phyloP scores from a whole-genome alignment of 2,329 filamentous ascomycete genomes.

The Aschersonia sp. region DNA sequence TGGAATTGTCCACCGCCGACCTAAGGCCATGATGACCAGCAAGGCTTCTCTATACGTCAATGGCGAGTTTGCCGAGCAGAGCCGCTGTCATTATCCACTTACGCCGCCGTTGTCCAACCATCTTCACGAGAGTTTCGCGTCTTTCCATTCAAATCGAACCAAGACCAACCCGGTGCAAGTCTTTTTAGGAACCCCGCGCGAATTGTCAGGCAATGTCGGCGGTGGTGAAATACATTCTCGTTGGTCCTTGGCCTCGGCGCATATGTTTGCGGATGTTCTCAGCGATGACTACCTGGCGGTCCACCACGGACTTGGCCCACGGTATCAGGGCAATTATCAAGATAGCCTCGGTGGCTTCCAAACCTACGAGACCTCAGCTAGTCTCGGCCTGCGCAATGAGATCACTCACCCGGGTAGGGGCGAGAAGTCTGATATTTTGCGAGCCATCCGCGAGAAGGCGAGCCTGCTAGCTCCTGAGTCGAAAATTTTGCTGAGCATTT shows the following conservation, averaged over 20 bases:
- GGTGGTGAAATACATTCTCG: constrained; percentile 59
- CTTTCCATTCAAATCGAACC: constrained; percentile 42
- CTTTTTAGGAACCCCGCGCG: constrained; percentile 84
- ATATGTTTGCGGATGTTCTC: constrained; percentile 74
- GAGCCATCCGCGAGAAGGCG: constrained; percentile 75
- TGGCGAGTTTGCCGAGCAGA: constrained; percentile 85
- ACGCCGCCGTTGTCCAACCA: constrained; percentile 49
- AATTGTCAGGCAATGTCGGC: constrained; percentile 65
- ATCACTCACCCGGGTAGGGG: constrained; percentile 79
- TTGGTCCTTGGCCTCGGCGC: constrained; percentile 82
- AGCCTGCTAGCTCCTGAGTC: constrained; percentile 68
- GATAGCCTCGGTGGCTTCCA: constrained; percentile 92
- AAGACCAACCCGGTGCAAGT: constrained; percentile 66
- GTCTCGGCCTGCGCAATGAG: constrained; percentile 83
- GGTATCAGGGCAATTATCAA: constrained; percentile 93
- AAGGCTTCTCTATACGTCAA: constrained; percentile 84
- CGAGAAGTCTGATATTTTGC: constrained; percentile 80
- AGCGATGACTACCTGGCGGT: constrained; percentile 90
- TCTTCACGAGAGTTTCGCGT: constrained; percentile 55
- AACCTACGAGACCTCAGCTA: constrained; percentile 87
- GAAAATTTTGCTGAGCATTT: constrained; percentile 69
- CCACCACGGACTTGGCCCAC: constrained; percentile 74
- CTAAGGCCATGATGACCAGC: constrained; percentile 59
- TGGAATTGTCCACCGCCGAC: constrained; percentile 69
- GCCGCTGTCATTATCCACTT: constrained; percentile 80